These are phyloP conservation scores for Ramaria sp. DNA, from an alignment of 768 basidiomycete species.

Conservation along the genomic window DNA sequence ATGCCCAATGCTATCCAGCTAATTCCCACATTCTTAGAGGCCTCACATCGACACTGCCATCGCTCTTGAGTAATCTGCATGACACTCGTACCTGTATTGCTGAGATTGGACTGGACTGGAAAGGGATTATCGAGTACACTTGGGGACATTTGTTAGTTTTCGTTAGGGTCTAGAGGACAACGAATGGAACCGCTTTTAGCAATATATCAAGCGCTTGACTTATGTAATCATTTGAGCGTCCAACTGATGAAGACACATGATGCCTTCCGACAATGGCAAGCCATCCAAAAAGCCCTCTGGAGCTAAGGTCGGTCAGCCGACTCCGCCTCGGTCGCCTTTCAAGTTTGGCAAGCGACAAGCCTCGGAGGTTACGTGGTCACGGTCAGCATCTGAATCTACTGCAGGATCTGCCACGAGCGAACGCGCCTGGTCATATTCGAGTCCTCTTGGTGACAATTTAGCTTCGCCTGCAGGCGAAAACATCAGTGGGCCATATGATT, in stretches of 20 bases:
- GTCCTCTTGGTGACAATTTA: not conserved
- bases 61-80: not conserved
- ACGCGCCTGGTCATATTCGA: not conserved
- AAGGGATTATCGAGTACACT: not conserved
- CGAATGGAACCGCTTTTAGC: not conserved
- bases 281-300: not conserved
- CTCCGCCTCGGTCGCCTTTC: not conserved
- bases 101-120: not conserved
- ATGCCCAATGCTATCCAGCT: not conserved
- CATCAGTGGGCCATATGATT: too few species aligned
- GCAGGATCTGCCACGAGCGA: not conserved
- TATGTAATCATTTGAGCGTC: too few species aligned
- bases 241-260: not conserved
- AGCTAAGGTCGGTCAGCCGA: not conserved
- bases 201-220: not conserved
- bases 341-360: not conserved
- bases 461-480: not conserved
- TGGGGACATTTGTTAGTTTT: too few species aligned
- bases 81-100: not conserved
- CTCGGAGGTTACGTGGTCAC: not conserved
- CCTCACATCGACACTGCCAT: too few species aligned
- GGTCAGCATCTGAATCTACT: constrained; percentile 1
- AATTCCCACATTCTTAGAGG: not conserved
- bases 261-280: not conserved
- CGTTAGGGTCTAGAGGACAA: too few species aligned